Conservation (phyloP, 1,284 basidiomycete genomes). For the Pseudozyma sp. region DNA sequence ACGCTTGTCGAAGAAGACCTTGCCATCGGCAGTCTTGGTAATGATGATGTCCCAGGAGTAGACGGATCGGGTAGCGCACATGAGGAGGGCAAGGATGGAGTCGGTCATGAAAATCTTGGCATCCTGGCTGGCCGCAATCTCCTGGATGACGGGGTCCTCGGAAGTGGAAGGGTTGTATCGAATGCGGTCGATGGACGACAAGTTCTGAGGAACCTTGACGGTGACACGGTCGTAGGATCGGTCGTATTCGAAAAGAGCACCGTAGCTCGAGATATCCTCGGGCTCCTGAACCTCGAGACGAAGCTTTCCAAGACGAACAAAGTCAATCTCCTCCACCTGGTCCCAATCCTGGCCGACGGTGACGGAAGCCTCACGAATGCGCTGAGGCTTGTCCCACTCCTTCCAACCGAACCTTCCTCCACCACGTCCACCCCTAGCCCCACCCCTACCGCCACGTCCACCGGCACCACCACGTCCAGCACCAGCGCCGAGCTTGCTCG, state of each 20-base stretch:
- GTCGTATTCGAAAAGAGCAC: slow-evolving; percentile 92
- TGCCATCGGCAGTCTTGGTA: slow-evolving; percentile 85
- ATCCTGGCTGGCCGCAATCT: slow-evolving; percentile 69
- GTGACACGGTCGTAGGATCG: slow-evolving; percentile 96
- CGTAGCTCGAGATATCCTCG: slow-evolving; percentile 77
- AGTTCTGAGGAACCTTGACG: slow-evolving; percentile 83
- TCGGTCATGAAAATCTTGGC: slow-evolving; percentile 96
- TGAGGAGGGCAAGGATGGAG: slow-evolving; percentile 92
- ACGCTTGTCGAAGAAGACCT: slow-evolving; percentile 96
- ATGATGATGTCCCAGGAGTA: slow-evolving; percentile 99
- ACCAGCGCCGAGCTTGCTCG: slow-evolving; percentile 55
- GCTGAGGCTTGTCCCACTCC: slow-evolving; percentile 92
- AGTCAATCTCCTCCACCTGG: slow-evolving; percentile 97
- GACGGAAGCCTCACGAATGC: slow-evolving; percentile 92
- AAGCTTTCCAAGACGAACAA: slow-evolving; percentile 90
- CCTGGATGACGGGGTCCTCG: slow-evolving; percentile 80
- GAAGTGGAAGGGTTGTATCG: slow-evolving; percentile 98
- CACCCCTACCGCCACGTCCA: slow-evolving; percentile 70
- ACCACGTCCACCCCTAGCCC: slow-evolving; percentile 44
- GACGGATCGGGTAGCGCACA: slow-evolving; percentile 93
- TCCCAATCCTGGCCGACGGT: slow-evolving; percentile 91
- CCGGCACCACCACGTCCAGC: slow-evolving; percentile 56
- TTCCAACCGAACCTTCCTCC: slow-evolving; percentile 82
- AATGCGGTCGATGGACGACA: slow-evolving; percentile 92
- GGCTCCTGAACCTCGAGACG: slow-evolving; percentile 79